Percentiles rank a stretch among this genome's conserved stretches.
phyloP scores from a whole-genome alignment of 2,329 filamentous ascomycete species.

The Ceratocystis alfenasii region DNA sequence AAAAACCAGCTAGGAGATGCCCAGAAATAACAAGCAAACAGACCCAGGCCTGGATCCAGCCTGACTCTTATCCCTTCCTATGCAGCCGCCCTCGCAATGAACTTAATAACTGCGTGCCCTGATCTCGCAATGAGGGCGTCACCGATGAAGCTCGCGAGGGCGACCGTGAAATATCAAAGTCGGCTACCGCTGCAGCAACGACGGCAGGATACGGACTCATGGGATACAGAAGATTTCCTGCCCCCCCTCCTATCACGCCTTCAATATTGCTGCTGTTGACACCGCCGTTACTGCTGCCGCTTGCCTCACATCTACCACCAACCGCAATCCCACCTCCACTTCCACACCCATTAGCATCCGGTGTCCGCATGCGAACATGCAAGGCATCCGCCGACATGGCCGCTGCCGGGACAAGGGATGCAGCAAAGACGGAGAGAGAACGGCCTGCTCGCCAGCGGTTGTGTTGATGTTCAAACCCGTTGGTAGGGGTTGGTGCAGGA shows the following conservation, averaged over 20 bases:
- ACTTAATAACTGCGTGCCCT: conserved; percentile 15
- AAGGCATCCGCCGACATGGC: not conserved
- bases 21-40: not conserved
- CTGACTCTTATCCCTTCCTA: conserved; percentile 1
- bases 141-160: conserved; percentile 9
- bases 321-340: too few species aligned
- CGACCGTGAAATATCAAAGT: not conserved
- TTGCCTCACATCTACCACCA: not conserved
- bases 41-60: not conserved
- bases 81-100: conserved; percentile 15
- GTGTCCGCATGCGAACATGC: conserved; percentile 4
- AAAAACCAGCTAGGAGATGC: not conserved
- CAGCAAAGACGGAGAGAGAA: not conserved
- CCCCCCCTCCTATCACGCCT: not conserved
- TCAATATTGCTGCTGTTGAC: not conserved
- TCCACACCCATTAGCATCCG: not conserved
- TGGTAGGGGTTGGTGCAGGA: too few species aligned
- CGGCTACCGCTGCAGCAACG: not conserved
- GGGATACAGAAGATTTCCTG: not conserved
- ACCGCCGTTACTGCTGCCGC: not conserved
- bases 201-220: not conserved
- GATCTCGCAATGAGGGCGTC: conserved; percentile 11
- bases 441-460: not conserved
- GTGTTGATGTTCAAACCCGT: not conserved
- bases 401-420: not conserved